A percentile compares a stretch with the other conserved stretches of the same genome.
phyloP scores from a whole-genome alignment of 305 asterid species.

The Caryopteris hybrid region DNA sequence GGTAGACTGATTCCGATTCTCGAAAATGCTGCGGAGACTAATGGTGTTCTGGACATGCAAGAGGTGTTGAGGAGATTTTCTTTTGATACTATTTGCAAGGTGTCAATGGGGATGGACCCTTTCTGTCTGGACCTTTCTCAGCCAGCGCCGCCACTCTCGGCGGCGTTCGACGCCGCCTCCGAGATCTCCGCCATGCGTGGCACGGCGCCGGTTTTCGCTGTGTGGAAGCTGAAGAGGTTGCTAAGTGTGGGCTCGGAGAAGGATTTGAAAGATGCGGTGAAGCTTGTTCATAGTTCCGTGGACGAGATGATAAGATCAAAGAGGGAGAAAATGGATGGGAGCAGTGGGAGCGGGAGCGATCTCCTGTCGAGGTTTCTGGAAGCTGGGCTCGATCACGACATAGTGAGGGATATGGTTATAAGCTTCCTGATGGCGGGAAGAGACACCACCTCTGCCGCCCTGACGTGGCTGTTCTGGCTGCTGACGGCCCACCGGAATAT shows the following conservation, averaged over 20 bases:
- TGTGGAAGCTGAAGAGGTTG: conserved; percentile 56
- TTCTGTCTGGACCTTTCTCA: conserved; percentile 29
- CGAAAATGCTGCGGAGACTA: conserved; percentile 21
- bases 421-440: conserved; percentile 62
- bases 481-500: conserved; percentile 27
- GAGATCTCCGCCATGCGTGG: conserved; percentile 58
- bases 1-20: conserved; percentile 40
- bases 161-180: conserved; percentile 60
- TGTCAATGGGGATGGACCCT: conserved; percentile 63
- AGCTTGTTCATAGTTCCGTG: conserved; percentile 30
- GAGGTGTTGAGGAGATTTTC: conserved; percentile 56
- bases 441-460: conserved; percentile 66
- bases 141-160: conserved; percentile 34
- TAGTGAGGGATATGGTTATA: conserved; percentile 57
- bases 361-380: conserved; percentile 45
- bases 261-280: conserved; percentile 42
- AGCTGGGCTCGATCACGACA: conserved; percentile 34
- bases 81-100: conserved; percentile 56
- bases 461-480: conserved; percentile 71
- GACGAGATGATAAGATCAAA: conserved; percentile 36
- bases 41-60: conserved; percentile 49
- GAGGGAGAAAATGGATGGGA: not conserved
- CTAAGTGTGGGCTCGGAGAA: conserved; percentile 51
- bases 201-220: conserved; percentile 37
- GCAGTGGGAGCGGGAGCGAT: conserved; percentile 14